These are phyloP conservation scores for Malassezia furfur DNA, from an alignment of 1,284 basidiomycete genomes.

Conservation along the genomic window DNA sequence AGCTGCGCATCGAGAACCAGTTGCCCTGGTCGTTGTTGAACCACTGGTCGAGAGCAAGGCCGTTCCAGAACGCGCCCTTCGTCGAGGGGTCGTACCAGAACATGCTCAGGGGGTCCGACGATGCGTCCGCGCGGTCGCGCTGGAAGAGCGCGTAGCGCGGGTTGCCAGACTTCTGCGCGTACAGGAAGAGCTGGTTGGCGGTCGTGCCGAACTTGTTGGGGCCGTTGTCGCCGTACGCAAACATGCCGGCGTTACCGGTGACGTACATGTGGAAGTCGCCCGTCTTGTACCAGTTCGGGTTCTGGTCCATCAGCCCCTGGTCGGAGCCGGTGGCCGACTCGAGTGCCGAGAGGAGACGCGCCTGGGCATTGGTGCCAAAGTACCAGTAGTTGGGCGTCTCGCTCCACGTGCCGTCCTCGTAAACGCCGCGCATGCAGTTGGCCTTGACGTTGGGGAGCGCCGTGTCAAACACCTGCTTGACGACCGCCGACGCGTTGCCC, in stretches of 20 bases:
- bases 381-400: slow-evolving; percentile 72
- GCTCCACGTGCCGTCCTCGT: slow-evolving; percentile 77
- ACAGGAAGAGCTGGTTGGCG: slow-evolving; percentile 41
- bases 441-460: slow-evolving; percentile 65
- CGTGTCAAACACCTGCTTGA: slow-evolving; percentile 59
- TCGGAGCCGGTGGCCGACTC: slow-evolving; percentile 74
- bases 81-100: slow-evolving; percentile 88
- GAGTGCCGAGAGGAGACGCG: slow-evolving; percentile 79
- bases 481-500: slow-evolving; percentile 68
- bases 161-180: slow-evolving; percentile 30
- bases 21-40: slow-evolving; percentile 54
- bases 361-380: slow-evolving; percentile 68
- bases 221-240: slow-evolving; percentile 85
- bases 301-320: slow-evolving; percentile 59
- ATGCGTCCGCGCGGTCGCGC: slow-evolving; percentile 72
- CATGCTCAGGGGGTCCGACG: slow-evolving; percentile 82
- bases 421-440: slow-evolving; percentile 63
- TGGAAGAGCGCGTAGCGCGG: slow-evolving; percentile 78
- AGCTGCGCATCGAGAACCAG: slow-evolving; percentile 81
- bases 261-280: slow-evolving; percentile 85
- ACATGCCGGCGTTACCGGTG: slow-evolving; percentile 72
- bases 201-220: slow-evolving; percentile 77
- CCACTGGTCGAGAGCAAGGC: slow-evolving; percentile 74
- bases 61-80: slow-evolving; percentile 83
- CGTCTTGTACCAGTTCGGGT: slow-evolving; percentile 58